These are phyloP conservation scores for Sphaerulina vaccinii DNA, from an alignment of 2,329 filamentous ascomycete genomes.

Conservation along the genomic window DNA sequence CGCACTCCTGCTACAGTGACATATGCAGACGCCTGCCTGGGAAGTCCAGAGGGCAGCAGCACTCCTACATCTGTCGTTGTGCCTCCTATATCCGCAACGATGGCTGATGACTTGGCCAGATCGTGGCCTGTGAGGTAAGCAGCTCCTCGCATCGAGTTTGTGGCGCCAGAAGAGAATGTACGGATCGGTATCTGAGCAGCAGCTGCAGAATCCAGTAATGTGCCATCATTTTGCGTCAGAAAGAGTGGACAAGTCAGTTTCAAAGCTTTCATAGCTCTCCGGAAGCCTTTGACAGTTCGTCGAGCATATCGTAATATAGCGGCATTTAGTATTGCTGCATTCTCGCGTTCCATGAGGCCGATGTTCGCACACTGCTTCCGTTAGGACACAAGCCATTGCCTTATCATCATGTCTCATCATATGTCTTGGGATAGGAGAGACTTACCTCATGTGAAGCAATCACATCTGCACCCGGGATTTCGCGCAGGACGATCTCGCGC, in stretches of 20 bases:
- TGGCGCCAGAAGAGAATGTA: slow-evolving; percentile 54
- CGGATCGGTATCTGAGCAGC: slow-evolving; percentile 51
- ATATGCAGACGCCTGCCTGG: slow-evolving; percentile 60
- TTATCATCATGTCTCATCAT: too few relatives aligned
- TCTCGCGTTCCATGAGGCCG: slow-evolving; percentile 53
- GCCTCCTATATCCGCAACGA: slow-evolving; percentile 66
- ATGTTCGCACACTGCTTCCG: slow-evolving; percentile 53
- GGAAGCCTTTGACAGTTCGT: slow-evolving; percentile 48
- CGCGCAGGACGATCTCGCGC: slow-evolving; percentile 48
- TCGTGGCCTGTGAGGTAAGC: slow-evolving; percentile 54
- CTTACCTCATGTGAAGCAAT: slow-evolving; percentile 53
- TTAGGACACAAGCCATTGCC: too few relatives aligned
- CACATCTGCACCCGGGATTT: slow-evolving; percentile 50
- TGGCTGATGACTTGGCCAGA: slow-evolving; percentile 37
- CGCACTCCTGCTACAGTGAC: slow-evolving; percentile 61
- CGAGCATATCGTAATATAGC: slow-evolving; percentile 49
- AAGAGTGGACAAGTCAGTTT: slow-evolving; percentile 50
- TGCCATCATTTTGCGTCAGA: slow-evolving; percentile 55
- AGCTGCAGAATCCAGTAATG: slow-evolving; percentile 47
- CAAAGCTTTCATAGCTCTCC: slow-evolving; percentile 47
- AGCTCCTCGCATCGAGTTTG: slow-evolving; percentile 55
- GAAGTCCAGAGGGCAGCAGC: slow-evolving; percentile 59
- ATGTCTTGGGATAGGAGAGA: too few relatives aligned
- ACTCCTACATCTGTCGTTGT: slow-evolving; percentile 65
- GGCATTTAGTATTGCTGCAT: slow-evolving; percentile 53